Base-by-base conservation (phyloP, 2,329 filamentous ascomycete species). In the Apiospora koreana region DNA sequence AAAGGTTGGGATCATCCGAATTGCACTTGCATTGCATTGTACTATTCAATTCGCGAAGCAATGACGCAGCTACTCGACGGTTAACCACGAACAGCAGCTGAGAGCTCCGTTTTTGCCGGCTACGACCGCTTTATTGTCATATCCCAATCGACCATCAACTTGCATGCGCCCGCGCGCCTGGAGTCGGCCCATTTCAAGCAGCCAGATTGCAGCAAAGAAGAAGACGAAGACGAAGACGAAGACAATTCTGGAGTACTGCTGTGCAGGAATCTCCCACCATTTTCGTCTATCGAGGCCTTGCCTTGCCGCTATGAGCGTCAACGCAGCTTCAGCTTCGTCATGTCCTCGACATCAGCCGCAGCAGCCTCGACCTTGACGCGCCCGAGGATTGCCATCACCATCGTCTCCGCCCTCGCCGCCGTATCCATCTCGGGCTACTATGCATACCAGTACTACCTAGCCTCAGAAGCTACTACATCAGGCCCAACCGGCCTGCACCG, bases 391-490 rank as follows among this genome's bases (percentile, higher is more conserved):
- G 84, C 88, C 70, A 83, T 92, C 68, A 84, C 88, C 67, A 74
- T 89, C 31, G 75, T 89, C 48, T 87, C 89, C 46, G 86, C 86
- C 64, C 78, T 89, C 64, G 87, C 88, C 1, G 87, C 88, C 58
- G 85, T 84, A 14, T 89, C 87, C 66, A 81, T 87, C 69, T 85
- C 86, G 70, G 93, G 89, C 77, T 86, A 89, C 70, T 80, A 75
- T 70, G 21, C 69, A 7, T 35, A 64, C 12, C 79, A 79, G 62
- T 76, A 75, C 74, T 72, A 69, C 76, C 71, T 65, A 74, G 72
- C 67, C 5, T 35, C 43, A 7, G 46, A 67, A 12, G 14, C 43
- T 8, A 25, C 77, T 43, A 69, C 70, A 31, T 12, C 74, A 54
- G 76, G 74, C 12, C 80, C 79, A n/a, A 74, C 77, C 42, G 78